Percentiles rank a stretch among this genome's conserved stretches.
Evolutionary conservation across 257 asterid genomes (phyloP).

Genomic region (Scutellaria galericulata): DNA sequence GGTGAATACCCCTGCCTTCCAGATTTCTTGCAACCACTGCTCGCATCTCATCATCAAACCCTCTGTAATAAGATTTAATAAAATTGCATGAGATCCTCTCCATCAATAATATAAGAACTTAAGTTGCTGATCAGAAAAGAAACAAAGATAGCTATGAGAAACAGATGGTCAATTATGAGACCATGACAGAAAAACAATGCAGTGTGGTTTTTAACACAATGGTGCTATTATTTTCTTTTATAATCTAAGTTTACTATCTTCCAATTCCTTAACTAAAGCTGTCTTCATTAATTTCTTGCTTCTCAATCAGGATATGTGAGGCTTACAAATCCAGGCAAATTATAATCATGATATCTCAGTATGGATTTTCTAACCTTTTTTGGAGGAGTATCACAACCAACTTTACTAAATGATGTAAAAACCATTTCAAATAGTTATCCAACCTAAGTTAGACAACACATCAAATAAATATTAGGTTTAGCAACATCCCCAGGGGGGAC

Average conservation of each 20-base stretch:
- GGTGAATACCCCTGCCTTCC: slow-evolving; percentile 91
- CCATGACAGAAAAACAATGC: background rate
- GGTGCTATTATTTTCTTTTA: background rate
- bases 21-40: slow-evolving; percentile 85
- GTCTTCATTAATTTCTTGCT: slow-evolving; percentile 6
- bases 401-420: background rate
- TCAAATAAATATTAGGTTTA: background rate
- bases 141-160: background rate
- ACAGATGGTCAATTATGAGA: background rate
- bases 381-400: background rate
- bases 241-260: background rate
- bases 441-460: slow-evolving; percentile 8
- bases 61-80: slow-evolving; percentile 56
- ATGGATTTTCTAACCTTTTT: background rate
- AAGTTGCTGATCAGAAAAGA: slow-evolving; percentile 6
- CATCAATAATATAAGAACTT: slow-evolving; percentile 13
- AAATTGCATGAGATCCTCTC: slow-evolving; percentile 19
- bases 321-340: background rate
- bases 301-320: background rate
- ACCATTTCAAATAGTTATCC: background rate
- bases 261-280: slow-evolving; percentile 2
- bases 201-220: background rate
- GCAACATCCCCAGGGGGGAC: background rate
- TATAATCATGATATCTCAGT: slow-evolving; percentile 3
- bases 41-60: slow-evolving; percentile 97